A percentile compares a stretch with the other conserved stretches of the same genome.
Evolutionary conservation across 2,329 filamentous ascomycete genomes (phyloP).

Genomic region (Trichoderma arundinaceum): DNA sequence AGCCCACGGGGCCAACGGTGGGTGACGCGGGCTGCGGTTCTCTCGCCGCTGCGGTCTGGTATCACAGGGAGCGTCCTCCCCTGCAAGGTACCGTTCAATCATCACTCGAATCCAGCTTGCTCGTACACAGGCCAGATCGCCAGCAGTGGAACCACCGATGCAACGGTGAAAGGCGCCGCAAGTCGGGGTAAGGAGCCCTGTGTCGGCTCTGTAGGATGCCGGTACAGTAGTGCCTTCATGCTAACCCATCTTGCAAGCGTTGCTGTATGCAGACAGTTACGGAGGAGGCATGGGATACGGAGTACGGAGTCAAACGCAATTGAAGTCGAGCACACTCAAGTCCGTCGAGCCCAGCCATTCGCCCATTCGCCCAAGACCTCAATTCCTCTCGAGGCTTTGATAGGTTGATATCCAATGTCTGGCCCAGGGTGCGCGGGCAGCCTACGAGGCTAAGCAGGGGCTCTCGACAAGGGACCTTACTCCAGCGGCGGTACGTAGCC

Average conservation of each 20-base stretch:
- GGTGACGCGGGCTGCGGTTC: background rate
- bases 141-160: slow-evolving; percentile 31
- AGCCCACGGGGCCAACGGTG: background rate
- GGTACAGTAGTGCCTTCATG: background rate
- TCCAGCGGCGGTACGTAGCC: slow-evolving; percentile 27
- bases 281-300: slow-evolving; percentile 4
- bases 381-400: slow-evolving; percentile 18
- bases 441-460: slow-evolving; percentile 30
- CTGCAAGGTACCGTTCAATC: slow-evolving; percentile 32
- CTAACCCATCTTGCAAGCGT: background rate
- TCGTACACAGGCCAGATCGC: slow-evolving; percentile 30
- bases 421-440: slow-evolving; percentile 27
- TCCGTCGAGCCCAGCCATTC: background rate
- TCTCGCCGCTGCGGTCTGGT: slow-evolving; percentile 14
- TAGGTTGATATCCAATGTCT: slow-evolving; percentile 30
- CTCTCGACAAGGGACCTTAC: slow-evolving; percentile 24
- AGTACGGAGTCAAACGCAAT: background rate
- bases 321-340: slow-evolving; percentile 4
- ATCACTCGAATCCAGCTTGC: slow-evolving; percentile 9
- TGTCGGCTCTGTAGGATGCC: background rate
- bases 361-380: slow-evolving; percentile 1
- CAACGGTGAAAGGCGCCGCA: slow-evolving; percentile 29
- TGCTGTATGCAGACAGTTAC: background rate
- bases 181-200: slow-evolving; percentile 19
- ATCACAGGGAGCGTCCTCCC: slow-evolving; percentile 2